Evolutionary conservation across 441 rosid species (phyloP), one percentile per base, ranked within the genome.

Genomic region (Pelargonium australe): DNA sequence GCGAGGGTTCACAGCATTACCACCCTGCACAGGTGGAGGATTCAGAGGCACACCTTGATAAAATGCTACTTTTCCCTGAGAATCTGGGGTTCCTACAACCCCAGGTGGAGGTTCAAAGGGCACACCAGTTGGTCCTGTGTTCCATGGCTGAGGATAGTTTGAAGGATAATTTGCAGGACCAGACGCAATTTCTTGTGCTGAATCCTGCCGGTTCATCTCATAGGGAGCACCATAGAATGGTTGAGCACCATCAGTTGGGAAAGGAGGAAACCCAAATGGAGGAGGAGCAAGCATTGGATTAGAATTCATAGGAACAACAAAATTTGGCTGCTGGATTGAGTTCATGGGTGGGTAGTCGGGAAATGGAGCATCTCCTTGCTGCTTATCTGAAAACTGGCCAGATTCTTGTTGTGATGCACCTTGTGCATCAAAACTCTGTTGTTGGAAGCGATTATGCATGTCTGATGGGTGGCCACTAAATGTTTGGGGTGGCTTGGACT

Each of bases 131-230:
- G 41, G 41, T 37, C 41, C 90, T 0, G 78, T 41, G 68, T 83
- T 91, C 97, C 99, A 90, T 3, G 89, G 79, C 70, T 80, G 90
- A 74, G 94, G 83, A 83, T 82, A 90, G 66, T 37, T 37, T 37
- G 41, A 7, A 37, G 41, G 41, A 37, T 5, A 37, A 37, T 83
- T 80, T 47, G 79, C 66, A 61, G 88, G 84, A 47, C 87, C 78
- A 63, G 89, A 84, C 62, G 90, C 92, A 66, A 63, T 78, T 72
- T 89, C 96, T 63, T 82, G 67, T 47, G 79, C 77, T 65, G 86
- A 67, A 74, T 80, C 86, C 43, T 80, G 81, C 62, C 85, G 69
- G 7, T 70, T 73, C 81, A 81, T 80, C 68, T 89, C 96, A 66
- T 81, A 90, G 10, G 87, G 85, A 20, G 85, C 76, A 65, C 80